A percentile compares a stretch with the other conserved stretches of the same genome.
Evolutionary conservation across 192 early-diverging fungal genomes (phyloP).

Genomic region (Backusella liffmaniae): DNA sequence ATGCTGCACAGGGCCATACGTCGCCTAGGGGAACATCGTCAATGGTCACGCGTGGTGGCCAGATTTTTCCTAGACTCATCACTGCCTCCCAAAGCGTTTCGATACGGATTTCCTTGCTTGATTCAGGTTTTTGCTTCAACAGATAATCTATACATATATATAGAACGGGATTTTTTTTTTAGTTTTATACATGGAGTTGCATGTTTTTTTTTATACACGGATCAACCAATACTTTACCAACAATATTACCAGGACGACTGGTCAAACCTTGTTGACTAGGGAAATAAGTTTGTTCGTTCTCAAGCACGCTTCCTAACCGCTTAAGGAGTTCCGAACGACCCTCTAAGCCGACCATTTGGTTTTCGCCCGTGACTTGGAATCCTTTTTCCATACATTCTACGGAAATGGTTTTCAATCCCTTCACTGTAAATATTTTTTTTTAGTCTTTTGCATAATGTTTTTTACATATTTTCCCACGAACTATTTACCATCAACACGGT

Average conservation of each 20-base stretch:
- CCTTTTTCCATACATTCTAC: slow-evolving; percentile 53
- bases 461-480: not conserved
- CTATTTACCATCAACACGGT: slow-evolving; percentile 71
- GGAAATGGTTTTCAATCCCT: slow-evolving; percentile 49
- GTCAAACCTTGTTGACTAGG: slow-evolving; percentile 37
- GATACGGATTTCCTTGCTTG: slow-evolving; percentile 48
- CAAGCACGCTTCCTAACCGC: slow-evolving; percentile 59
- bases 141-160: slow-evolving; percentile 18
- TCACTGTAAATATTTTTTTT: slow-evolving; percentile 37
- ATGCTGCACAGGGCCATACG: slow-evolving; percentile 78
- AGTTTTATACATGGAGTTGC: not conserved
- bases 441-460: slow-evolving; percentile 5
- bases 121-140: not conserved
- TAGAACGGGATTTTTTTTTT: not conserved
- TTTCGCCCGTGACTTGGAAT: slow-evolving; percentile 77
- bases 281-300: slow-evolving; percentile 58
- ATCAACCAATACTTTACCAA: slow-evolving; percentile 48
- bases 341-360: slow-evolving; percentile 78
- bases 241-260: slow-evolving; percentile 79
- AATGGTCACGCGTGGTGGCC: slow-evolving; percentile 80
- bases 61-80: slow-evolving; percentile 78
- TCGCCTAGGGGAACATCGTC: slow-evolving; percentile 82
- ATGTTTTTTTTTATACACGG: too few species aligned
- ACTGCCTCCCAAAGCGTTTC: slow-evolving; percentile 78
- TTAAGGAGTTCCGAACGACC: slow-evolving; percentile 73